A percentile compares a stretch with the other conserved stretches of the same genome.
These are phyloP conservation scores for Agrostemma githago DNA, from an alignment of 148 eudicot genomes.

Conservation along the genomic window DNA sequence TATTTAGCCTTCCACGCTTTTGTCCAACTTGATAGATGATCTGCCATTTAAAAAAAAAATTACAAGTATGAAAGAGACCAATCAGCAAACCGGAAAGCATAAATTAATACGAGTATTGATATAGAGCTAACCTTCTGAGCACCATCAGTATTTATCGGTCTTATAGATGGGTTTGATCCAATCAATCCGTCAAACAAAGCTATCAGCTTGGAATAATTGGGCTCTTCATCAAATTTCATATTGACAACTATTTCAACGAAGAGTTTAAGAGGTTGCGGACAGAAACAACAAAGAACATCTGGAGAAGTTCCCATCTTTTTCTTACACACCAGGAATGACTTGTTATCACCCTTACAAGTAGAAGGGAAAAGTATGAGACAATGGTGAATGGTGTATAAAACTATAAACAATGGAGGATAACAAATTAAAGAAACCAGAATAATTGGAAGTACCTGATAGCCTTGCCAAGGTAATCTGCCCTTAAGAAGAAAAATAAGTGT, in stretches of 20 bases:
- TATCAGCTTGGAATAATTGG: constrained; percentile 76
- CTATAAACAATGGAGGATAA: background rate
- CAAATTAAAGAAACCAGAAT: background rate
- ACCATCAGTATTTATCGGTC: constrained; percentile 84
- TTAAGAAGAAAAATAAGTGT: constrained; percentile 73
- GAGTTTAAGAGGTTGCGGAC: constrained; percentile 61
- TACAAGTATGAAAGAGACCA: background rate
- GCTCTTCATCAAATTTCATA: constrained; percentile 91
- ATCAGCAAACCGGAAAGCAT: background rate
- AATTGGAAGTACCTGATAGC: constrained; percentile 56
- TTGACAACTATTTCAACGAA: constrained; percentile 72
- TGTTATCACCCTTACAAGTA: constrained; percentile 67
- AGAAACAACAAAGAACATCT: constrained; percentile 62
- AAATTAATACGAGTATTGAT: background rate
- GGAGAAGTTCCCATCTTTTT: constrained; percentile 89
- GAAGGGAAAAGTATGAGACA: constrained; percentile 3
- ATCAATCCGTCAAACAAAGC: constrained; percentile 67
- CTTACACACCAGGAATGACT: constrained; percentile 80
- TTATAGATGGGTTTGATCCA: constrained; percentile 68
- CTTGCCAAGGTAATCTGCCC: constrained; percentile 95
- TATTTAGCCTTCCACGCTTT: constrained; percentile 65
- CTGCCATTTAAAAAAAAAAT: constrained; percentile 20
- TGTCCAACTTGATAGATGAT: constrained; percentile 74
- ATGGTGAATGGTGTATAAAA: constrained; percentile 11
- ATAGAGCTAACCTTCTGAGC: constrained; percentile 62